Evolutionary conservation across 1,284 basidiomycete genomes (phyloP), one percentile per base, ranked within the genome.

Genomic region (Sporisorium scitamineum): DNA sequence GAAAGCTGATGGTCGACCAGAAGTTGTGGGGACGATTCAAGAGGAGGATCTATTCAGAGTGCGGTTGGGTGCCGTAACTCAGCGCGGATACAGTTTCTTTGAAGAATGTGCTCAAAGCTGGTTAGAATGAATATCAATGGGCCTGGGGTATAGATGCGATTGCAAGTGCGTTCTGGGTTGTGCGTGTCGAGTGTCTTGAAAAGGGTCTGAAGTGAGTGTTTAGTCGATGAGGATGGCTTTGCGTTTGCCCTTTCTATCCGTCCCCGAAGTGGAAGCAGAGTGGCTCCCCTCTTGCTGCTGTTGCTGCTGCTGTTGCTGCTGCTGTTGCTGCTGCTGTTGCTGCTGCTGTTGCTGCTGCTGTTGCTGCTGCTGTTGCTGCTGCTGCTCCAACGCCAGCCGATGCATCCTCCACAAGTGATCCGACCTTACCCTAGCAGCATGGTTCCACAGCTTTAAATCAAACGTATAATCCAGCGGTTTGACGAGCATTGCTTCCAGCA

Each of bases 11-110:
- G 24, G 75, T 80, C 4, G 87, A 90, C 80, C 88, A 88, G 85
- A 90, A 90, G 86, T 84, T 93, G 84, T 90, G 92, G 87, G 87
- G 87, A 84, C 85, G 86, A 80, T 94, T 92, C 86, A 87, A 88
- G 78, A 84, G 87, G 84, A 90, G 90, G 85, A 93, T 94, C 91
- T 93, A 81, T 29, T 55, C 66, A 13, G 76, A 73, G 57, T 56
- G 57, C 39, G 67, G 64, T 0, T 67, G 55, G 27, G 37, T 48
- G 63, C 61, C 61, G 22, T 68, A 37, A 39, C 5, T 1, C 5
- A 4, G 18, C 29, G 16, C 44, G 42, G 14, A 24, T 6, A 24
- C 5, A 11, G 10, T 44, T 27, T 34, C n/a, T n/a, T n/a, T n/a
- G n/a, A n/a, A n/a, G n/a, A n/a, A n/a, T n/a, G n/a, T n/a, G n/a